phyloP scores from a whole-genome alignment of 75 land plant species.

The Sequoia sempervirens region DNA sequence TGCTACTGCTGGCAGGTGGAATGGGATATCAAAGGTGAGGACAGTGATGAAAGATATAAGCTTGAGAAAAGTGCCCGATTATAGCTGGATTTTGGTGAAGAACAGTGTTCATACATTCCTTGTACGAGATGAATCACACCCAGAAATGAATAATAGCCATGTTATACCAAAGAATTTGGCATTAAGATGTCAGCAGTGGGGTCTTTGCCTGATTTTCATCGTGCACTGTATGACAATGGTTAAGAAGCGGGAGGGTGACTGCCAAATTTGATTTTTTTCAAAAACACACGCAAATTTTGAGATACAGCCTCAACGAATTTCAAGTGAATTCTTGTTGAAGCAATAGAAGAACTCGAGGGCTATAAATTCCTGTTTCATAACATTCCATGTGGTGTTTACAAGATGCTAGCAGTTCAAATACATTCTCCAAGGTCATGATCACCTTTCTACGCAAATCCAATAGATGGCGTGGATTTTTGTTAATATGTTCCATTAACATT shows the following conservation, averaged over 20 bases:
- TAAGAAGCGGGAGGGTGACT: neutral
- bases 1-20: slow-evolving; percentile 10
- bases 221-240: neutral
- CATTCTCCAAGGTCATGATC: no score
- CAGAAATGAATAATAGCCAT: neutral
- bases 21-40: slow-evolving; percentile 7
- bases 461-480: no score
- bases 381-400: neutral
- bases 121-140: neutral
- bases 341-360: neutral
- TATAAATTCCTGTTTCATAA: neutral
- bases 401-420: no score
- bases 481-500: no score
- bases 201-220: neutral
- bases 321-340: neutral
- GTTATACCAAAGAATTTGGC: neutral
- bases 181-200: neutral
- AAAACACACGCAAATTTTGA: neutral
- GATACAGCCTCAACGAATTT: neutral
- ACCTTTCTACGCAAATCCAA: no score
- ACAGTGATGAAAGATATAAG: slow-evolving; percentile 1
- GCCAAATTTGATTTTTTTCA: neutral
- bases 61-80: slow-evolving; percentile 9
- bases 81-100: slow-evolving; percentile 7
- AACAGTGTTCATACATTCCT: slow-evolving; percentile 1